phyloP scores from a whole-genome alignment of 169 alveolate species.

The Eimeria zaria region DNA sequence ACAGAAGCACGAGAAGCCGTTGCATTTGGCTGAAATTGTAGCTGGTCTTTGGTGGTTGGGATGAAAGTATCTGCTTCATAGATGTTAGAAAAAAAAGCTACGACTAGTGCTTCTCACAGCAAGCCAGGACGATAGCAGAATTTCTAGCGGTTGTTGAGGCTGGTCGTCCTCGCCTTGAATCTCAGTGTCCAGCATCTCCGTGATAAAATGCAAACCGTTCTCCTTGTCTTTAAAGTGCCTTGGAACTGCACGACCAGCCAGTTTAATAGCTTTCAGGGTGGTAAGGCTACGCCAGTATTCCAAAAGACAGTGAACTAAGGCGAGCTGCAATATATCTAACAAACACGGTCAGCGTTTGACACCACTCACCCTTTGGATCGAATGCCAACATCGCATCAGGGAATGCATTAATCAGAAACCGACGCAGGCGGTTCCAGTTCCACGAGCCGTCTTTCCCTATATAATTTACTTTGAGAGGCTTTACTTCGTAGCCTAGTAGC shows the following conservation, averaged over 20 bases:
- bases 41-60: not conserved
- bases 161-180: slow-evolving; percentile 1
- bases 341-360: not conserved
- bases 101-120: not conserved
- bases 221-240: slow-evolving; percentile 45
- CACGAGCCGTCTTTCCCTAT: not conserved
- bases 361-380: slow-evolving; percentile 10
- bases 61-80: no score
- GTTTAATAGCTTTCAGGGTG: not conserved
- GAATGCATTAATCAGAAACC: slow-evolving; percentile 3
- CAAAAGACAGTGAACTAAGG: not conserved
- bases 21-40: no score
- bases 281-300: not conserved
- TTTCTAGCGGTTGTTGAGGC: not conserved
- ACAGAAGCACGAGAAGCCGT: not conserved
- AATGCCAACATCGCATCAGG: slow-evolving; percentile 26
- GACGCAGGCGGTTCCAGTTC: slow-evolving; percentile 51
- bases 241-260: slow-evolving; percentile 1
- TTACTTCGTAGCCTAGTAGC: slow-evolving; percentile 40
- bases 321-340: no score
- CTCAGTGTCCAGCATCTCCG: not conserved
- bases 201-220: slow-evolving; percentile 1
- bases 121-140: not conserved
- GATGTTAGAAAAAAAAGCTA: not conserved
- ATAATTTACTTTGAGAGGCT: not conserved